phyloP scores from a whole-genome alignment of 805 yeast species.

The Alloascoidea hylecoeti region DNA sequence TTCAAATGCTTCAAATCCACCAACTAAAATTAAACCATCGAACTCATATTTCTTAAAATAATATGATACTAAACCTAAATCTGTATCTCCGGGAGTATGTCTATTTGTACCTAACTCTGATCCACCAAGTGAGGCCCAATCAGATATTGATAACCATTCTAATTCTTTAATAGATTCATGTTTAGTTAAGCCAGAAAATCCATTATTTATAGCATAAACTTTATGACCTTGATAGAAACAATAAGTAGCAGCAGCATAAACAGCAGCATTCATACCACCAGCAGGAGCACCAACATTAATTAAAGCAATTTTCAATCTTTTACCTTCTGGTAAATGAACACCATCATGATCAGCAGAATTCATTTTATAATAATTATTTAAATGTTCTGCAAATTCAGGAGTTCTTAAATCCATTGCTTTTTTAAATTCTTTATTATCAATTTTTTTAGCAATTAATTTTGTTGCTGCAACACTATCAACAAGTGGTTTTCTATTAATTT shows the following conservation, averaged over 20 bases:
- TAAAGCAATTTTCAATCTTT: constrained; percentile 66
- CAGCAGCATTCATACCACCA: constrained; percentile 89
- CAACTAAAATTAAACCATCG: constrained; percentile 83
- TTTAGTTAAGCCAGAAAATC: constrained; percentile 82
- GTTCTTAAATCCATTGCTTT: constrained; percentile 83
- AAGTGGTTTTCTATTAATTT: constrained; percentile 70
- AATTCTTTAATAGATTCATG: constrained; percentile 72
- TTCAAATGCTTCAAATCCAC: constrained; percentile 95
- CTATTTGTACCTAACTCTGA: constrained; percentile 96
- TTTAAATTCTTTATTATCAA: constrained; percentile 62
- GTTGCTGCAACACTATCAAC: constrained; percentile 86
- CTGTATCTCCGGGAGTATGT: constrained; percentile 27
- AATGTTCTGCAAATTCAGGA: constrained; percentile 73
- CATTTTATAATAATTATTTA: constrained; percentile 56
- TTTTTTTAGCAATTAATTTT: constrained; percentile 82
- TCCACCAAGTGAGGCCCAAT: constrained; percentile 86
- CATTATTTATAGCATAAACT: constrained; percentile 85
- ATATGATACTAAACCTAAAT: constrained; percentile 83
- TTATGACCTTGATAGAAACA: constrained; percentile 83
- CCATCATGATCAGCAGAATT: constrained; percentile 55
- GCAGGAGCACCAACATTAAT: constrained; percentile 96
- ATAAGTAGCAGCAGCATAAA: constrained; percentile 77
- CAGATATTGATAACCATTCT: constrained; percentile 75
- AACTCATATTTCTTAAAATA: constrained; percentile 80
- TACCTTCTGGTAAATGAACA: constrained; percentile 23